Conservation (phyloP, 1,139 yeast genomes). For the Kurtzmaniella quercitrusa region DNA sequence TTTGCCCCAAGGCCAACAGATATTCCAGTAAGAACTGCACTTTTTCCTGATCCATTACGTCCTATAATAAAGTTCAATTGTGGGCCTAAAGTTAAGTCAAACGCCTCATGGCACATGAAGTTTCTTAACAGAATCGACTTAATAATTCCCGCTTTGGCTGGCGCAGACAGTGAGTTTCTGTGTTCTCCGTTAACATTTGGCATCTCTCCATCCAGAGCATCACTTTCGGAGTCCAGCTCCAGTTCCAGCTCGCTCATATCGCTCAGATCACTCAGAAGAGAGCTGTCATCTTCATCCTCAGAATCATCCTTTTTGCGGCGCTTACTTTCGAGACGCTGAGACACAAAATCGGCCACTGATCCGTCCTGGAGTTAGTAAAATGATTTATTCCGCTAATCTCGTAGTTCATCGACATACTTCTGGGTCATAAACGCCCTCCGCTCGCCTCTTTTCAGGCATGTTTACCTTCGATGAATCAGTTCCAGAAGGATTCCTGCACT, state of each 20-base stretch:
- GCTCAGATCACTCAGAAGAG: conserved; percentile 2
- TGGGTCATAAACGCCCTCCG: conserved; percentile 10
- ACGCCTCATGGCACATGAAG: conserved; percentile 82
- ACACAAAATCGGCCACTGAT: conserved; percentile 14
- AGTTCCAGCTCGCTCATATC: conserved; percentile 2
- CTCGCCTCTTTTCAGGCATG: conserved; percentile 5
- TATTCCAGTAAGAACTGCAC: conserved; percentile 88
- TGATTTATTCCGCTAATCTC: too few species aligned
- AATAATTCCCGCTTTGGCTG: conserved; percentile 53
- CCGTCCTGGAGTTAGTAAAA: conserved; percentile 13
- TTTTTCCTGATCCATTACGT: conserved; percentile 92
- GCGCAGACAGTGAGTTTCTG: conserved; percentile 12
- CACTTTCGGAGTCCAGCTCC: conserved; percentile 3
- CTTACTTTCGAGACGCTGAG: conserved; percentile 14
- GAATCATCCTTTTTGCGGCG: conserved; percentile 9
- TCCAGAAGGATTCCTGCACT: background rate
- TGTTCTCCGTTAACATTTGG: conserved; percentile 1
- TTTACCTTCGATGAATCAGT: too few species aligned
- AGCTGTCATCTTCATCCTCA: conserved; percentile 6
- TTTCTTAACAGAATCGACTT: conserved; percentile 55
- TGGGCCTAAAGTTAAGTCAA: conserved; percentile 75
- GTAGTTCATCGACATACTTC: conserved; percentile 7
- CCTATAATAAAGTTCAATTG: conserved; percentile 90
- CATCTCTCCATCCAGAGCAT: conserved; percentile 5
- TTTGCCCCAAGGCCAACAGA: conserved; percentile 92